Percentiles rank a stretch among this genome's conserved stretches.
These are phyloP conservation scores for Neobulgaria alba DNA, from an alignment of 2,329 filamentous ascomycete genomes.

Conservation along the genomic window DNA sequence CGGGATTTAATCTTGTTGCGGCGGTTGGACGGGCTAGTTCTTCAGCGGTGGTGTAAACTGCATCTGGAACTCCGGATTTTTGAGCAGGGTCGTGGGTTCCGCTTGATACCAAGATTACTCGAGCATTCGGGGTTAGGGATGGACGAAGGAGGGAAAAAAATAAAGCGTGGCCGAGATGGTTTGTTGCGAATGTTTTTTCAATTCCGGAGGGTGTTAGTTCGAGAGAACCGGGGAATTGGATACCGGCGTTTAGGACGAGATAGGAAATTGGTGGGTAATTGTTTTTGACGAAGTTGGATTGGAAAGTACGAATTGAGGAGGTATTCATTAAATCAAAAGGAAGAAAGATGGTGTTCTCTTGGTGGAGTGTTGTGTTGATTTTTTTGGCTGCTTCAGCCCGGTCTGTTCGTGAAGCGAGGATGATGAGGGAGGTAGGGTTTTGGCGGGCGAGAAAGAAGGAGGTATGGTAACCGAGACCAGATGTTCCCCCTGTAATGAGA, in stretches of 20 bases:
- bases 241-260: conserved; percentile 40
- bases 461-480: conserved; percentile 35
- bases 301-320: conserved; percentile 35
- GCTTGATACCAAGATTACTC: conserved; percentile 37
- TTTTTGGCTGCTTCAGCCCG: conserved; percentile 31
- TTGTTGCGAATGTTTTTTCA: conserved; percentile 41
- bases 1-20: conserved; percentile 24
- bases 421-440: conserved; percentile 33
- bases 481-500: conserved; percentile 40
- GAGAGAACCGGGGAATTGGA: conserved; percentile 35
- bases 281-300: conserved; percentile 28
- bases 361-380: conserved; percentile 35
- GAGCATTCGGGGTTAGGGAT: conserved; percentile 31
- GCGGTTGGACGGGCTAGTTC: conserved; percentile 35
- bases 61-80: conserved; percentile 34
- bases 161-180: conserved; percentile 42
- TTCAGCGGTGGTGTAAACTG: conserved; percentile 36
- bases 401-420: conserved; percentile 38
- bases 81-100: conserved; percentile 40
- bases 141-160: conserved; percentile 40
- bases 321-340: conserved; percentile 36
- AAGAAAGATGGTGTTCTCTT: conserved; percentile 35
- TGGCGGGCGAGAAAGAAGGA: conserved; percentile 33
- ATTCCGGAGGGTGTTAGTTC: conserved; percentile 33
- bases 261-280: conserved; percentile 34